phyloP scores from a whole-genome alignment of 768 basidiomycete genomes.

The Trametopsis cervina region DNA sequence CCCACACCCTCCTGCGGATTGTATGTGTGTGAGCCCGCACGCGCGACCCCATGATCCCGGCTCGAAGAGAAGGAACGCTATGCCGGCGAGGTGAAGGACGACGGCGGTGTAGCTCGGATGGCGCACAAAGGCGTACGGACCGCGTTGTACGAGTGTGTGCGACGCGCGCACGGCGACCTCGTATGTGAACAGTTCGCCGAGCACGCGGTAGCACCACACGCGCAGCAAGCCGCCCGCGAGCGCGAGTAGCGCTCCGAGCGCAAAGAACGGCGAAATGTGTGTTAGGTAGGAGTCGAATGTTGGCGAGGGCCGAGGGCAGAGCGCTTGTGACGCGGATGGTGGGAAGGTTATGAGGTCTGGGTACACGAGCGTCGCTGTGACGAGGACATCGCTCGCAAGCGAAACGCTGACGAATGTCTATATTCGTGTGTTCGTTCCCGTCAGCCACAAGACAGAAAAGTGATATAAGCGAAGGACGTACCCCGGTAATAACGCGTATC shows the following conservation, averaged over 20 bases:
- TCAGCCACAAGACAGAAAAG: no score
- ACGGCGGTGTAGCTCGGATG: conserved; percentile 15
- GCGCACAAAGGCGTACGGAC: conserved; percentile 14
- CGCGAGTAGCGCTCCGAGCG: not conserved
- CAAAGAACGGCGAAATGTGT: not conserved
- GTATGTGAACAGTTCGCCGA: conserved; percentile 4
- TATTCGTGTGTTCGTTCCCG: no score
- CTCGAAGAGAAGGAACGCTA: not conserved
- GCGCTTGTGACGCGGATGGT: not conserved
- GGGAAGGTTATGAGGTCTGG: not conserved
- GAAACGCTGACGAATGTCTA: no score
- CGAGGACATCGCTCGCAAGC: not conserved
- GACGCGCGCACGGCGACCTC: not conserved
- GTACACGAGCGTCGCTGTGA: not conserved
- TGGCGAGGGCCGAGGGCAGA: not conserved
- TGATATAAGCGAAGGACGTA: no score
- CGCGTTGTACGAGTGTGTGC: conserved; percentile 10
- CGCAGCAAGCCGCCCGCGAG: not conserved
- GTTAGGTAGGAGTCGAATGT: not conserved
- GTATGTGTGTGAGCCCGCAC: no score
- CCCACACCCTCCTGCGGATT: no score
- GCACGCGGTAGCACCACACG: conserved; percentile 1
- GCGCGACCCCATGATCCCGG: not conserved
- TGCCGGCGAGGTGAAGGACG: not conserved
- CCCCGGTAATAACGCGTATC: not conserved